phyloP scores from a whole-genome alignment of 352 stramenopile genomes.

The Globisporangium heterothallicum region DNA sequence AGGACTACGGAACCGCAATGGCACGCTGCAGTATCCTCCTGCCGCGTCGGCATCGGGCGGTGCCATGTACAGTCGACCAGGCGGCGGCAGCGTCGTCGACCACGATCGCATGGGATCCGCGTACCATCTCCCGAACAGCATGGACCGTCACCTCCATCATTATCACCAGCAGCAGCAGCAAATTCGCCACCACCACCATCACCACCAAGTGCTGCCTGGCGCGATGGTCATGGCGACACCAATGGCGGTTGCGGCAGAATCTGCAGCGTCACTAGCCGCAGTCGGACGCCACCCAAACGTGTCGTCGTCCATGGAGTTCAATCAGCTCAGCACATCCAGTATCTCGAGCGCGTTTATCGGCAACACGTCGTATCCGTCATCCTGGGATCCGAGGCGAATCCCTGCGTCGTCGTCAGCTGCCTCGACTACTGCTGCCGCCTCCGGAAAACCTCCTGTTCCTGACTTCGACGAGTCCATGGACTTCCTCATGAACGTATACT shows the following conservation, averaged over 20 bases:
- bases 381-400: slow-evolving; percentile 18
- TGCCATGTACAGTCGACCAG: not conserved
- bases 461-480: slow-evolving; percentile 81
- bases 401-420: not conserved
- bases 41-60: not conserved
- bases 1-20: slow-evolving; percentile 15
- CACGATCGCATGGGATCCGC: slow-evolving; percentile 6
- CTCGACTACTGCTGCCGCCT: not conserved
- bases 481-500: slow-evolving; percentile 77
- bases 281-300: not conserved
- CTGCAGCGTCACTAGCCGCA: too few relatives aligned
- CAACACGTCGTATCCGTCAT: slow-evolving; percentile 23
- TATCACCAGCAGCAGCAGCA: slow-evolving; percentile 8
- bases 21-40: slow-evolving; percentile 9
- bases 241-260: too few relatives aligned
- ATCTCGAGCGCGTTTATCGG: slow-evolving; percentile 38
- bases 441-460: slow-evolving; percentile 26
- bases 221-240: not conserved
- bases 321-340: slow-evolving; percentile 30
- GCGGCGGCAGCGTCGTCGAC: slow-evolving; percentile 1
- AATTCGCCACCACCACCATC: not conserved
- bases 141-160: slow-evolving; percentile 1
- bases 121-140: slow-evolving; percentile 2
- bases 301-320: slow-evolving; percentile 28
- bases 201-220: slow-evolving; percentile 2